These are phyloP conservation scores for Citrus medica DNA, from an alignment of 345 rosid species.

Conservation along the genomic window DNA sequence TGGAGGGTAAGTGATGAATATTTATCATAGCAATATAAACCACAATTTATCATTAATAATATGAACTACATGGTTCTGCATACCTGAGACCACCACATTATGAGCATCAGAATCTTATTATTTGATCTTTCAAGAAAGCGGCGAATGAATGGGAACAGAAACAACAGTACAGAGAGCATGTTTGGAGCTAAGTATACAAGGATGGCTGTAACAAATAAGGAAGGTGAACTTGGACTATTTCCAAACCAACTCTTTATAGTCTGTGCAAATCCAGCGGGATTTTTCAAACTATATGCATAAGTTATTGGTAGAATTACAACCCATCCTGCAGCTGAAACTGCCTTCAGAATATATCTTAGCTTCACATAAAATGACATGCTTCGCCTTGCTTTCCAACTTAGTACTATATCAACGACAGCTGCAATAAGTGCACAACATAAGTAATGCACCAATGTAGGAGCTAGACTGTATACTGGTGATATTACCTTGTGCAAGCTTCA, in stretches of 20 bases:
- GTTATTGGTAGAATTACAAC: slow-evolving; percentile 48
- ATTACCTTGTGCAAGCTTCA: slow-evolving; percentile 58
- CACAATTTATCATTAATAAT: background rate
- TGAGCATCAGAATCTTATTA: slow-evolving; percentile 40
- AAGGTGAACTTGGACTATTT: slow-evolving; percentile 37
- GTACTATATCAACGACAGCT: slow-evolving; percentile 51
- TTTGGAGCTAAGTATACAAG: slow-evolving; percentile 52
- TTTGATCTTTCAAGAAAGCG: slow-evolving; percentile 49
- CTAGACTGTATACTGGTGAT: background rate
- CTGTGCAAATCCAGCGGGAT: slow-evolving; percentile 44
- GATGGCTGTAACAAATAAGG: slow-evolving; percentile 42
- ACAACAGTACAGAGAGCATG: slow-evolving; percentile 46
- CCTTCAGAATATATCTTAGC: slow-evolving; percentile 52
- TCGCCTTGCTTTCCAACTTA: slow-evolving; percentile 48
- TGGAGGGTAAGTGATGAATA: background rate
- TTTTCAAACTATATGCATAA: slow-evolving; percentile 51
- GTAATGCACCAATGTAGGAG: background rate
- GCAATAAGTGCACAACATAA: slow-evolving; percentile 14
- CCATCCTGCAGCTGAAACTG: slow-evolving; percentile 47
- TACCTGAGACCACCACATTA: slow-evolving; percentile 79
- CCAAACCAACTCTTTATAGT: slow-evolving; percentile 55
- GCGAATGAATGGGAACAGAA: slow-evolving; percentile 48
- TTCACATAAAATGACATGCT: slow-evolving; percentile 46
- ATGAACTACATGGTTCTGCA: slow-evolving; percentile 10
- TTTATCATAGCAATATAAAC: background rate